Evolutionary conservation across 805 yeast species (phyloP).

Genomic region (Metschnikowia chrysomelidarum): DNA sequence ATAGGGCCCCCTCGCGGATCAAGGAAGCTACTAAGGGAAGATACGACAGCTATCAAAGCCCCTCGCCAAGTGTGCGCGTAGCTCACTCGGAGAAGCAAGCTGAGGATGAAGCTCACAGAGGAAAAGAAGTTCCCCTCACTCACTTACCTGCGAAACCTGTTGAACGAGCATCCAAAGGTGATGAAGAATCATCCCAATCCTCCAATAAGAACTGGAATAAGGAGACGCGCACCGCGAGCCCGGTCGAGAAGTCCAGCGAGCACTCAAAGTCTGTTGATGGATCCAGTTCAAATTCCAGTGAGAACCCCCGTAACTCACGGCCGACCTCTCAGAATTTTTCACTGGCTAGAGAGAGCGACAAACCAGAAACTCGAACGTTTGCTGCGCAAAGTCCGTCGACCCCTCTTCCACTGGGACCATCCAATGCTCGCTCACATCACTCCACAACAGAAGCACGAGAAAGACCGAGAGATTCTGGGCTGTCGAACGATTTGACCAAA

Average conservation of each 20-base stretch:
- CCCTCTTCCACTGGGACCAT: conserved; percentile 4
- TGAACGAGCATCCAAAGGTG: too few relatives aligned
- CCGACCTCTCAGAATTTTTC: too few relatives aligned
- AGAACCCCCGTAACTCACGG: too few relatives aligned
- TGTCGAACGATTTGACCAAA: conserved; percentile 1
- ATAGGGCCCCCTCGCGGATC: conserved; percentile 17
- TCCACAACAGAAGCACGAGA: conserved; percentile 1
- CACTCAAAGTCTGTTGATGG: too few relatives aligned
- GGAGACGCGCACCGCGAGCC: too few relatives aligned
- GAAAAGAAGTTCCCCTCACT: too few relatives aligned
- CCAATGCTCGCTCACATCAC: neutral
- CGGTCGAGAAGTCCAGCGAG: too few relatives aligned
- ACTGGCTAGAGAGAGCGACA: too few relatives aligned
- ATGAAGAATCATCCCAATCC: too few relatives aligned
- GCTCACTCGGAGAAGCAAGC: neutral
- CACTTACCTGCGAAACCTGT: too few relatives aligned
- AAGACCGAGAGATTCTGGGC: conserved; percentile 1
- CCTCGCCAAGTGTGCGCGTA: conserved; percentile 13
- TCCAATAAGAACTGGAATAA: too few relatives aligned
- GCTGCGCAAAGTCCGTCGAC: neutral
- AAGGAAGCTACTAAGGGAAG: conserved; percentile 22
- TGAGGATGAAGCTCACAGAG: conserved; percentile 13
- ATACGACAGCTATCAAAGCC: conserved; percentile 36
- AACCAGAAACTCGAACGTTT: neutral
- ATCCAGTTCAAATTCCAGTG: too few relatives aligned